These are phyloP conservation scores for Salvia sclarea DNA, from an alignment of 305 asterid species.

Conservation along the genomic window DNA sequence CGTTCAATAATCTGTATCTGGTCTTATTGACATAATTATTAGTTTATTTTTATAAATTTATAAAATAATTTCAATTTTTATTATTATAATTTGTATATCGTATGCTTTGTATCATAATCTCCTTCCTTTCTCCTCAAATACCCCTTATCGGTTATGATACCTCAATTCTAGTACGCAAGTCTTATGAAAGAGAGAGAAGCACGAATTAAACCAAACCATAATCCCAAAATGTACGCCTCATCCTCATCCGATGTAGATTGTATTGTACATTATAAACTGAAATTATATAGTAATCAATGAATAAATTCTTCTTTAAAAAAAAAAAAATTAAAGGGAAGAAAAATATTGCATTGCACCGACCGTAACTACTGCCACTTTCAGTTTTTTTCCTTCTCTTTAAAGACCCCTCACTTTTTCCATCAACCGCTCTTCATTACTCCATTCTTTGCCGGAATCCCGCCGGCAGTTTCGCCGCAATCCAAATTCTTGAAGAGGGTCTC, in stretches of 20 bases:
- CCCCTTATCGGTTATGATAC: background rate
- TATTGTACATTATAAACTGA: background rate
- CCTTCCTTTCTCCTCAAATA: background rate
- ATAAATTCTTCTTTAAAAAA: too few relatives aligned
- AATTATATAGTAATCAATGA: too few relatives aligned
- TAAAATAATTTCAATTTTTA: background rate
- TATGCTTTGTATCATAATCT: background rate
- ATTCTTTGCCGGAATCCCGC: conserved; percentile 28
- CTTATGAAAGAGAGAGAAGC: background rate
- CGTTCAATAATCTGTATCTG: too few relatives aligned
- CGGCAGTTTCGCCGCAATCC: conserved; percentile 4
- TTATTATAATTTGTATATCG: background rate
- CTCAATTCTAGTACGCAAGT: background rate
- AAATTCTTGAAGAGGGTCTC: conserved; percentile 32
- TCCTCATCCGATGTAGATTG: conserved; percentile 19
- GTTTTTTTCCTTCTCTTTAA: conserved; percentile 21
- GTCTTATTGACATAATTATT: too few relatives aligned
- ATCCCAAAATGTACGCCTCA: conserved; percentile 25
- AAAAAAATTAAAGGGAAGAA: background rate
- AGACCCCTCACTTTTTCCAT: conserved; percentile 22
- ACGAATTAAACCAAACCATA: background rate
- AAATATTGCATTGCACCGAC: conserved; percentile 37
- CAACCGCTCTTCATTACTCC: conserved; percentile 34
- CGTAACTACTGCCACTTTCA: conserved; percentile 46
- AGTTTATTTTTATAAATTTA: too few relatives aligned